Base-by-base conservation (phyloP, 768 basidiomycete species). In the Leccinellum albellum region DNA sequence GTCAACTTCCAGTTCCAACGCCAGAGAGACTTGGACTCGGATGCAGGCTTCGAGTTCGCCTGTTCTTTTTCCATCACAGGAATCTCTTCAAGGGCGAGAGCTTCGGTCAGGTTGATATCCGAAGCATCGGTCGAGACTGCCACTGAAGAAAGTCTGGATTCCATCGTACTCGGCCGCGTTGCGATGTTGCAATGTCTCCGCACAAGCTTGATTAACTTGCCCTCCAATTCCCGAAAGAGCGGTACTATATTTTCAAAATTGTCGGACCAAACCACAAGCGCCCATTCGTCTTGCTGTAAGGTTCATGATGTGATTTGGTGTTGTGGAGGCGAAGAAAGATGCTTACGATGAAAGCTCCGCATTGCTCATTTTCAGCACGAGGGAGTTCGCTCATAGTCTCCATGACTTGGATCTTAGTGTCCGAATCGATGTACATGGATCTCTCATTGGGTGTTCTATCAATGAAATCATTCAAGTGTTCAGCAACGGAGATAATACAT, bases 341-440 rank as follows among this genome's bases (percentile, higher is more conserved):
- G 74, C 88, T 69, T 65, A 90, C 89, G 58, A 92, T 81, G 71
- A 95, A 94, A 17, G 93, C 93, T 15, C 85, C 93, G 54, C 89
- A 92, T 66, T 94, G 93, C 65, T 94, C 91, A 73, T 93, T 94
- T 70, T 94, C 89, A 3, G 92, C 91, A 46, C 81, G 80, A 10
- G 87, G 82, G 26, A 95, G 75, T 58, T 84, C 81, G 48, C 66
- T 62, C 66, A 94, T 82, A 17, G 80, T 81, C 55, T 91, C 87
- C 32, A 95, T 70, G 44, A 94, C 85, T 72, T 95, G 93, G 52
- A 95, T 93, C 21, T 91, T 87, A 2, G 91, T 94, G 66, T 92
- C 85, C 54, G 72, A 68, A 68, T 91, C 88, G 61, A 95, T 79
- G 62, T 85, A 85, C 63, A 90, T 82, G 33, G 81, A 82, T 4